Conservation (phyloP, 768 basidiomycete genomes). For the Tremella mesenterica region DNA sequence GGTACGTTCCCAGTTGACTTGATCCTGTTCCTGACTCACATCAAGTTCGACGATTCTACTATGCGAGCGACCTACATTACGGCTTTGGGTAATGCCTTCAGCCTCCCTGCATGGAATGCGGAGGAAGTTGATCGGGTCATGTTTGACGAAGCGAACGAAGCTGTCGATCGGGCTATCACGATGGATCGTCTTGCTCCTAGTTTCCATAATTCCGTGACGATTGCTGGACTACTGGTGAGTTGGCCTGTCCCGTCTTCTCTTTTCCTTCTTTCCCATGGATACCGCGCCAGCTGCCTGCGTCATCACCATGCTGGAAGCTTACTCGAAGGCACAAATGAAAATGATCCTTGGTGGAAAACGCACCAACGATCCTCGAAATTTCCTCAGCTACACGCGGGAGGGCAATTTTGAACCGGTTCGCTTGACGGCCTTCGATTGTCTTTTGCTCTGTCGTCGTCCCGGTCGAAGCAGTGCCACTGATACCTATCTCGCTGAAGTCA, state of each 20-base stretch:
- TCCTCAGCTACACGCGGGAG: conserved; percentile 83
- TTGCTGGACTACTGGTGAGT: conserved; percentile 78
- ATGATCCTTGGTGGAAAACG: conserved; percentile 18
- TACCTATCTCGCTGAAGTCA: conserved; percentile 77
- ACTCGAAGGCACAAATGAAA: conserved; percentile 15
- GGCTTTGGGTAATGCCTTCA: conserved; percentile 66
- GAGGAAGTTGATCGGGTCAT: conserved; percentile 35
- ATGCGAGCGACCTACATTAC: conserved; percentile 82
- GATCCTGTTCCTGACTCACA: neutral
- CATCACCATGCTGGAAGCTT: neutral
- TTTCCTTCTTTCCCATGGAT: too few species aligned
- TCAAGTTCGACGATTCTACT: conserved; percentile 78
- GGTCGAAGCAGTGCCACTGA: conserved; percentile 72
- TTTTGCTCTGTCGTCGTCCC: conserved; percentile 69
- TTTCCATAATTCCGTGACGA: conserved; percentile 83
- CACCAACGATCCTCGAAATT: conserved; percentile 46
- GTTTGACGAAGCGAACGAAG: conserved; percentile 59
- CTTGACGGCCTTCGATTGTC: conserved; percentile 84
- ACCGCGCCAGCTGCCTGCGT: neutral
- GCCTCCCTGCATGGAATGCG: conserved; percentile 52
- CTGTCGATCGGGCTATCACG: conserved; percentile 82
- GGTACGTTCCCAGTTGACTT: conserved; percentile 49
- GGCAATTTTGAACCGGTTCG: conserved; percentile 90
- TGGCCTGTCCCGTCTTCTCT: too few species aligned
- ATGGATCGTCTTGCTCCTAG: conserved; percentile 95